A percentile compares a stretch with the other conserved stretches of the same genome.
Evolutionary conservation across 805 yeast genomes (phyloP).

Genomic region (Monosporozyma aquatica): DNA sequence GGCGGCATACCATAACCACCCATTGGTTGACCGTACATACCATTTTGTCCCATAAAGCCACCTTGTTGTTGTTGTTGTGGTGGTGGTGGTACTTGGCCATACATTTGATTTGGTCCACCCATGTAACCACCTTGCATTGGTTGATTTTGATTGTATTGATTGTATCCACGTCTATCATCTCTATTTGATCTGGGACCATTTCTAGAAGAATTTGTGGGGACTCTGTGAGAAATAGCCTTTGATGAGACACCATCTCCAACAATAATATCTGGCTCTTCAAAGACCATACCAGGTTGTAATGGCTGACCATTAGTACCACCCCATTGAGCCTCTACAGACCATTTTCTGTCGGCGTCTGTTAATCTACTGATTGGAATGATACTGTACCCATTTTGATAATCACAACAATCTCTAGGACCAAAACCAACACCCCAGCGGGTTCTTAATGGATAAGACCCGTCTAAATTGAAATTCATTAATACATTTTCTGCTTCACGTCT

Average conservation of each 20-base stretch:
- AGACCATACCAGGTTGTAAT: slow-evolving; percentile 63
- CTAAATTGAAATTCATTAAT: slow-evolving; percentile 60
- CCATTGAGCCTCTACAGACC: slow-evolving; percentile 89
- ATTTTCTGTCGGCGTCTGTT: slow-evolving; percentile 87
- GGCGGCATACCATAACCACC: slow-evolving; percentile 3
- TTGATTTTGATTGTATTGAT: slow-evolving; percentile 1
- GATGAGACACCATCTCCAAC: slow-evolving; percentile 91
- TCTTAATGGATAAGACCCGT: slow-evolving; percentile 56
- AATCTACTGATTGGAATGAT: slow-evolving; percentile 78
- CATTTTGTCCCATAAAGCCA: slow-evolving; percentile 5
- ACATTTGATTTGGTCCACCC: slow-evolving; percentile 10
- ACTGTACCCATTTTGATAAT: slow-evolving; percentile 83
- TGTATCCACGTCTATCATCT: slow-evolving; percentile 33
- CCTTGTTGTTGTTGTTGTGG: too few relatives aligned
- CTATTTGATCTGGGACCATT: slow-evolving; percentile 77
- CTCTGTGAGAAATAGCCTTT: slow-evolving; percentile 80
- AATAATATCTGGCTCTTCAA: slow-evolving; percentile 97
- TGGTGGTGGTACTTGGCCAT: slow-evolving; percentile 15
- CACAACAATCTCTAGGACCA: slow-evolving; percentile 97
- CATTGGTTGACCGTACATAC: slow-evolving; percentile 6
- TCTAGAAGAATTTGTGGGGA: slow-evolving; percentile 84
- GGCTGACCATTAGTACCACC: slow-evolving; percentile 94
- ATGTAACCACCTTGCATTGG: slow-evolving; percentile 5
- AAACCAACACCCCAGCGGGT: slow-evolving; percentile 99
- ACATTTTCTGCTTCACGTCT: slow-evolving; percentile 86